These are phyloP conservation scores for Hypholoma sublateritium DNA, from an alignment of 768 basidiomycete genomes.

Conservation along the genomic window DNA sequence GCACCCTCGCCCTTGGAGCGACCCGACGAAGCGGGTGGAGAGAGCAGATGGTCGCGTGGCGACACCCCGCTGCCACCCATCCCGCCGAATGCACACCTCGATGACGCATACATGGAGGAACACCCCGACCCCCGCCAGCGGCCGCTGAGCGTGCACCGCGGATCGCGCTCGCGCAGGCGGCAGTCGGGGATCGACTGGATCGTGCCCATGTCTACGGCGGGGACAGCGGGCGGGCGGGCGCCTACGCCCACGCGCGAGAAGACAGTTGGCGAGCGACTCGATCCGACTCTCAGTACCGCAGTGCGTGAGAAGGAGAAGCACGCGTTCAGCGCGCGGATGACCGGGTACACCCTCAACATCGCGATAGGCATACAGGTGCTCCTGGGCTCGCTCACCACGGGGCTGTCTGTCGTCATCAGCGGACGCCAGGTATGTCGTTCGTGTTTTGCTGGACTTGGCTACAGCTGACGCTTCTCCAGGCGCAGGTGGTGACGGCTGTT, in stretches of 20 bases:
- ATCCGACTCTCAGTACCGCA: constrained; percentile 53
- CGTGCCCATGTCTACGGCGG: constrained; percentile 4
- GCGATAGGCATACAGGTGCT: constrained; percentile 66
- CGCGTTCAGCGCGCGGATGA: constrained; percentile 42
- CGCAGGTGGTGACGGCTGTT: constrained; percentile 34
- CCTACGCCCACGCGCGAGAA: constrained; percentile 18
- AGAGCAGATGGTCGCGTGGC: not conserved
- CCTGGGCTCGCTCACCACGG: constrained; percentile 68
- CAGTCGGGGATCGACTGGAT: constrained; percentile 13
- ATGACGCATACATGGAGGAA: not conserved
- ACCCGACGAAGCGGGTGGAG: not conserved
- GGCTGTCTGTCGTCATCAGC: constrained; percentile 45
- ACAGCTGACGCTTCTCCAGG: constrained; percentile 18
- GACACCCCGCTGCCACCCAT: constrained; percentile 2
- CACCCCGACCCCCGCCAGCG: not conserved
- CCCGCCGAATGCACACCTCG: not conserved
- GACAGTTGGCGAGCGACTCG: constrained; percentile 52
- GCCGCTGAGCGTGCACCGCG: not conserved
- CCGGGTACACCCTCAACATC: constrained; percentile 36
- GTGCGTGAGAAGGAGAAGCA: constrained; percentile 45
- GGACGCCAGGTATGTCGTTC: constrained; percentile 35
- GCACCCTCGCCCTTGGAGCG: not conserved
- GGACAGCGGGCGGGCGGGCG: not conserved
- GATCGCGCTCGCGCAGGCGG: not conserved
- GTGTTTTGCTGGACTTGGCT: not conserved